Evolutionary conservation across 2,329 filamentous ascomycete species (phyloP).

Genomic region (Trichoderma sp.): DNA sequence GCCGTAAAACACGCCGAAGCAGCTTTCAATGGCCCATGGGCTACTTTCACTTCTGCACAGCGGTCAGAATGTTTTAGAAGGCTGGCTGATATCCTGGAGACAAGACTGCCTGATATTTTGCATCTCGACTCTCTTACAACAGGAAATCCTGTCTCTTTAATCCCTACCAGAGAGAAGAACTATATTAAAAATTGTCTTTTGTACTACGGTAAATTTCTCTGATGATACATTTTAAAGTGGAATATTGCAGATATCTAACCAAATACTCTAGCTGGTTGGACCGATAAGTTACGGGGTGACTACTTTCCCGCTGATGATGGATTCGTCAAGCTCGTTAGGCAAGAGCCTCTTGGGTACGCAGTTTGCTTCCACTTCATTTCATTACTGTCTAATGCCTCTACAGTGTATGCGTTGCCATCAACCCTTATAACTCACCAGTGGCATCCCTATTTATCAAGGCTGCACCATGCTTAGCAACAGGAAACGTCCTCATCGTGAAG

Average conservation of each 20-base stretch:
- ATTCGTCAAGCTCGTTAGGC: not conserved
- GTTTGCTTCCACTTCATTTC: accelerated
- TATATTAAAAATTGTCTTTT: slow-evolving; percentile 4
- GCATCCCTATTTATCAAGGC: not conserved
- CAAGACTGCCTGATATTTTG: not conserved
- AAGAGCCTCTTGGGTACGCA: slow-evolving; percentile 3
- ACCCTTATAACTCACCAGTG: not conserved
- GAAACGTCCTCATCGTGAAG: slow-evolving; percentile 1
- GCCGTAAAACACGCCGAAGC: not conserved
- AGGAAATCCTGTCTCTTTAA: not conserved
- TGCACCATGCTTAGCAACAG: not conserved
- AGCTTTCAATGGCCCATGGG: slow-evolving; percentile 1
- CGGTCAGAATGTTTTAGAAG: not conserved
- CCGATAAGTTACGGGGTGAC: not conserved
- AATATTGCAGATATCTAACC: not conserved
- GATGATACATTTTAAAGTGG: accelerated
- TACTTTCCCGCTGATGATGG: slow-evolving; percentile 1
- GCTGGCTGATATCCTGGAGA: slow-evolving; percentile 1
- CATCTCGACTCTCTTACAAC: not conserved
- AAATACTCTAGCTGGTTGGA: not conserved
- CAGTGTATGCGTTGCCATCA: not conserved
- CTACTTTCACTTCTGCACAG: not conserved
- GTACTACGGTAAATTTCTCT: not conserved
- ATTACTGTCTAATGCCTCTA: not conserved
- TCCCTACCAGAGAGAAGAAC: slow-evolving; percentile 1